Conservation (phyloP, 805 yeast species). For the Yamadazyma phyllophila region DNA sequence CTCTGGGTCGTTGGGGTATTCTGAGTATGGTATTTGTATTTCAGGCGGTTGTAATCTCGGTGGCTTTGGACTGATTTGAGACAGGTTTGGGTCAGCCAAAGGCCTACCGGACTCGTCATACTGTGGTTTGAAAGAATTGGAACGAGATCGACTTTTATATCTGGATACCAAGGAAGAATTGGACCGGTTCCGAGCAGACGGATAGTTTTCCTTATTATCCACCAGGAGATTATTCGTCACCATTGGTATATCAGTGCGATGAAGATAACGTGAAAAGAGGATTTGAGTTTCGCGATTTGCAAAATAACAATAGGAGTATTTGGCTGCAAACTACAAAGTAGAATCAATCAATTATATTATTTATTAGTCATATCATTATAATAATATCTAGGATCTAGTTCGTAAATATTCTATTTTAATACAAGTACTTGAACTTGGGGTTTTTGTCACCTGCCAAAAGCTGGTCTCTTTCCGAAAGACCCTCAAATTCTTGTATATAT, state of each 20-base stretch:
- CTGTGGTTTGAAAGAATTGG: slow-evolving; percentile 9
- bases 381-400: too few relatives aligned
- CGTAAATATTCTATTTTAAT: background rate
- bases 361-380: too few relatives aligned
- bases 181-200: slow-evolving; percentile 5
- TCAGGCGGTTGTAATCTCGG: background rate
- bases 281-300: background rate
- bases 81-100: background rate
- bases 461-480: slow-evolving; percentile 27
- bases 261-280: background rate
- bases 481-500: slow-evolving; percentile 26
- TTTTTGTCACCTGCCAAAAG: slow-evolving; percentile 36
- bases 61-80: background rate
- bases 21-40: background rate
- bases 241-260: background rate
- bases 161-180: slow-evolving; percentile 7
- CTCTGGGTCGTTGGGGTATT: background rate
- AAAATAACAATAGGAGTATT: background rate
- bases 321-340: slow-evolving; percentile 1
- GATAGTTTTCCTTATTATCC: background rate
- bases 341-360: too few relatives aligned
- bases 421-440: slow-evolving; percentile 35
- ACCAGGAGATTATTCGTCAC: background rate
- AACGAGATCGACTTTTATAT: slow-evolving; percentile 4
- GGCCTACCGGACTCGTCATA: slow-evolving; percentile 6